Percentiles rank a stretch among this genome's conserved stretches.
phyloP scores from a whole-genome alignment of 2,329 filamentous ascomycete genomes.

The Thelonectria rubi region DNA sequence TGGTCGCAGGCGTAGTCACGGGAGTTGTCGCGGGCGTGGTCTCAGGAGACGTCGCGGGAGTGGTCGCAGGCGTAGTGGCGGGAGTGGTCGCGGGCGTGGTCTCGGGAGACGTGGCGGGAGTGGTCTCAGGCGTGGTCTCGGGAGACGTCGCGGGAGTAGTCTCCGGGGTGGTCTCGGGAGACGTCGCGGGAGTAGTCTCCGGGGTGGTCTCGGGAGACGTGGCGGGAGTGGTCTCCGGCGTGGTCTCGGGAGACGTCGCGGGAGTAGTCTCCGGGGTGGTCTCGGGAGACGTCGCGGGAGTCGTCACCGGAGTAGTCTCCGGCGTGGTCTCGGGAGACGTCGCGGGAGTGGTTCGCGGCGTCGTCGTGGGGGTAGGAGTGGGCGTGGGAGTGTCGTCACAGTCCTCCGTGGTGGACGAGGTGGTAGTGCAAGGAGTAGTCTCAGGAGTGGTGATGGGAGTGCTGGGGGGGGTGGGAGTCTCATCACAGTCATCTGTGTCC shows the following conservation, averaged over 20 bases:
- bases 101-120: conserved; percentile 15
- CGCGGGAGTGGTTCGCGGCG: no score
- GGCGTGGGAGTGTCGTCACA: no score
- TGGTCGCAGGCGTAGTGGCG: conserved; percentile 20
- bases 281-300: not conserved
- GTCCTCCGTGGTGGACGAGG: no score
- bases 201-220: conserved; percentile 7
- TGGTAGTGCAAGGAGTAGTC: no score
- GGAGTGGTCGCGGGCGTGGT: conserved; percentile 20
- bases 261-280: conserved; percentile 19
- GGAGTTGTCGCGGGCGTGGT: conserved; percentile 17
- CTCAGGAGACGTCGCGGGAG: conserved; percentile 16
- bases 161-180: conserved; percentile 6
- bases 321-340: no score
- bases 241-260: no score
- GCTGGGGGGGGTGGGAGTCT: no score
- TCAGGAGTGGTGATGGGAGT: no score
- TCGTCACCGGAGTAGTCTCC: no score
- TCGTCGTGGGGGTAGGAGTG: no score
- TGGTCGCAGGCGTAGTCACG: not conserved
- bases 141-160: not conserved
- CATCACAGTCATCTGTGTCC: no score
- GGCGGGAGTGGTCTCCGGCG: no score
- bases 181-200: conserved; percentile 6
- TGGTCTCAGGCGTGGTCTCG: conserved; percentile 2